These are phyloP conservation scores for Nicotiana knightiana DNA, from an alignment of 257 asterid species.

Conservation along the genomic window DNA sequence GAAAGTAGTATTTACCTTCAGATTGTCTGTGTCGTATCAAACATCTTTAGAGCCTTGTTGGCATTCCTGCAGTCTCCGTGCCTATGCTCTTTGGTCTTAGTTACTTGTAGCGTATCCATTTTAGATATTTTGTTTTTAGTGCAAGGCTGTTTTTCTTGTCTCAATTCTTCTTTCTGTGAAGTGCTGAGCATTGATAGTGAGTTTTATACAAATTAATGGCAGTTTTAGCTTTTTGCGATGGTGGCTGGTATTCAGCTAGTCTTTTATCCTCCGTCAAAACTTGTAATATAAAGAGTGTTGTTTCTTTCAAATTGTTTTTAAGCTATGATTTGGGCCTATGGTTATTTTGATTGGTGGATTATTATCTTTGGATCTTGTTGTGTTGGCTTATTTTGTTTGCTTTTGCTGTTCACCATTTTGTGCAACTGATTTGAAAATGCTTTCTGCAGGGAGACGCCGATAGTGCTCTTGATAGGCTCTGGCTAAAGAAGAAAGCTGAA, in stretches of 20 bases:
- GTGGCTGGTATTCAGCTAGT: neutral
- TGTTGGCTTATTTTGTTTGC: neutral
- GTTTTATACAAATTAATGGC: neutral
- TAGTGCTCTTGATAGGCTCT: conserved; percentile 24
- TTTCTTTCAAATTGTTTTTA: neutral
- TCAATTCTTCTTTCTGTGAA: neutral
- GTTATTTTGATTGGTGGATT: neutral
- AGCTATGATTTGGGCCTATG: neutral
- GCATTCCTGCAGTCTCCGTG: no score
- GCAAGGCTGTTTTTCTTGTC: neutral
- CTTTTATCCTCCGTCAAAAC: neutral
- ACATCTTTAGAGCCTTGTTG: no score
- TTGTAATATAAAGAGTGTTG: neutral
- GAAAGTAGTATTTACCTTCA: neutral
- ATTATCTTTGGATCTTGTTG: neutral
- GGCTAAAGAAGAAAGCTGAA: conserved; percentile 25
- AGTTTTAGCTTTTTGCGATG: neutral
- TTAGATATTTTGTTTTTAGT: no score
- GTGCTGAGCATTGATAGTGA: neutral
- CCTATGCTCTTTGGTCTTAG: no score
- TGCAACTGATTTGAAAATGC: neutral
- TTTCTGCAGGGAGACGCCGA: conserved; percentile 26
- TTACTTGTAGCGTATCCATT: no score
- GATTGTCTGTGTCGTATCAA: neutral
- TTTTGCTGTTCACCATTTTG: neutral